Evolutionary conservation across 179 eudicot genomes (phyloP).

Genomic region (Actinidia polygama): DNA sequence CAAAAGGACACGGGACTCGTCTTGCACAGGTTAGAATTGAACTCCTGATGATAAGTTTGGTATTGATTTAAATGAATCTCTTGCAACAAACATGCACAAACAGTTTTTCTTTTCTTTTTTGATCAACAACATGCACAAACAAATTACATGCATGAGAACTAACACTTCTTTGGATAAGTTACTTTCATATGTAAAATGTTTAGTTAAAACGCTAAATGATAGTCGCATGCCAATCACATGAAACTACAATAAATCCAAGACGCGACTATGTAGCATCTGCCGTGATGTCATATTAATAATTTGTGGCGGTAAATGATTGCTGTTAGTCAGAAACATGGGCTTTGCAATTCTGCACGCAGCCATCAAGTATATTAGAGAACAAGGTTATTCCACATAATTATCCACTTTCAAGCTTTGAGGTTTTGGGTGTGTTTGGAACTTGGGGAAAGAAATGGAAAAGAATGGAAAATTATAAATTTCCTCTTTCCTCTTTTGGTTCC

Average conservation of each 20-base stretch:
- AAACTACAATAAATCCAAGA: not conserved
- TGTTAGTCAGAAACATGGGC: not conserved
- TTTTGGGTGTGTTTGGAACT: not conserved
- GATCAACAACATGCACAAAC: not conserved
- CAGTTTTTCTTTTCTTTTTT: not conserved
- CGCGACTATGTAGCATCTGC: not conserved
- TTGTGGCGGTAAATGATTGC: not conserved
- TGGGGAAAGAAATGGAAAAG: too few species aligned
- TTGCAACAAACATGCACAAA: not conserved
- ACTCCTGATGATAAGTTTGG: not conserved
- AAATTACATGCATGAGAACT: not conserved
- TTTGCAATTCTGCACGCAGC: too few species aligned
- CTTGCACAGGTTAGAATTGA: slow-evolving; percentile 80
- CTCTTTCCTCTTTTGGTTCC: too few species aligned
- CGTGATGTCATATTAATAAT: not conserved
- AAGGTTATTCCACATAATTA: not conserved
- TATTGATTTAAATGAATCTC: not conserved
- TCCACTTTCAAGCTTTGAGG: not conserved
- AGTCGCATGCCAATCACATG: not conserved
- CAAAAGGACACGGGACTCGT: slow-evolving; percentile 97
- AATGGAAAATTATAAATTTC: too few species aligned
- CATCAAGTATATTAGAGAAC: not conserved
- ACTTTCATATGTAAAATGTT: not conserved
- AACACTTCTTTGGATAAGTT: not conserved
- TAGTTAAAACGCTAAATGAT: not conserved